Evolutionary conservation across 2,329 filamentous ascomycete species (phyloP).

Genomic region (Dactylellina drechsleri): DNA sequence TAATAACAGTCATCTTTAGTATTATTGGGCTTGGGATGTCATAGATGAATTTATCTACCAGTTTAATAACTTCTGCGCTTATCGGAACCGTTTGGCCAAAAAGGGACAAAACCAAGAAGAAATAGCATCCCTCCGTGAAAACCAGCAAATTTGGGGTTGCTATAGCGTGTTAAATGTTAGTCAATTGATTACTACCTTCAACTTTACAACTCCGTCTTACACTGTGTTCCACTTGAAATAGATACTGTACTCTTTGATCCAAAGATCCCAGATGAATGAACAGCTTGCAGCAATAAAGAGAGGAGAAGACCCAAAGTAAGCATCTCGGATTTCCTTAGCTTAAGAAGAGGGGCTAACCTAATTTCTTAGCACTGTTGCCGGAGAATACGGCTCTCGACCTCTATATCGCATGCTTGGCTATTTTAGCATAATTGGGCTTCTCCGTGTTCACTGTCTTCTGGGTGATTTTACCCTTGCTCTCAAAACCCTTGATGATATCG

Average conservation of each 20-base stretch:
- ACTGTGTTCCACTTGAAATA: background rate
- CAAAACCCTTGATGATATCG: constrained; percentile 98
- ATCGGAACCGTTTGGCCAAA: constrained; percentile 89
- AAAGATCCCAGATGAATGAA: constrained; percentile 97
- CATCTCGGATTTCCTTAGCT: background rate
- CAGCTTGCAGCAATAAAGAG: constrained; percentile 95
- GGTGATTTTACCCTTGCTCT: constrained; percentile 98
- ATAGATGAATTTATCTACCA: constrained; percentile 99
- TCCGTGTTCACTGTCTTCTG: constrained; percentile 94
- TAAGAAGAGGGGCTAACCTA: background rate
- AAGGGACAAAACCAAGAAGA: constrained; percentile 87
- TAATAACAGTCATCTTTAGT: constrained; percentile 67
- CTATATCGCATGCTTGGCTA: constrained; percentile 99
- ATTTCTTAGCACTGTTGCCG: constrained; percentile 72
- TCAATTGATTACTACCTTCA: background rate
- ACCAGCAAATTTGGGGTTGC: constrained; percentile 99
- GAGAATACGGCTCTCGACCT: constrained; percentile 92
- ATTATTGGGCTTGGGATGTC: constrained; percentile 99
- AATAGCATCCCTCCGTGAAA: constrained; percentile 87
- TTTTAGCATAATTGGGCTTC: constrained; percentile 97
- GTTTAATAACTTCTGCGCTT: constrained; percentile 99
- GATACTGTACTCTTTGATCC: constrained; percentile 95
- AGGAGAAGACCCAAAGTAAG: constrained; percentile 79
- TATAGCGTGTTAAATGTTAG: constrained; percentile 93
- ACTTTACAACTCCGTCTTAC: background rate